Percentiles rank a stretch among this genome's conserved stretches.
phyloP scores from a whole-genome alignment of 306 rosid genomes.

The Quercus suber region DNA sequence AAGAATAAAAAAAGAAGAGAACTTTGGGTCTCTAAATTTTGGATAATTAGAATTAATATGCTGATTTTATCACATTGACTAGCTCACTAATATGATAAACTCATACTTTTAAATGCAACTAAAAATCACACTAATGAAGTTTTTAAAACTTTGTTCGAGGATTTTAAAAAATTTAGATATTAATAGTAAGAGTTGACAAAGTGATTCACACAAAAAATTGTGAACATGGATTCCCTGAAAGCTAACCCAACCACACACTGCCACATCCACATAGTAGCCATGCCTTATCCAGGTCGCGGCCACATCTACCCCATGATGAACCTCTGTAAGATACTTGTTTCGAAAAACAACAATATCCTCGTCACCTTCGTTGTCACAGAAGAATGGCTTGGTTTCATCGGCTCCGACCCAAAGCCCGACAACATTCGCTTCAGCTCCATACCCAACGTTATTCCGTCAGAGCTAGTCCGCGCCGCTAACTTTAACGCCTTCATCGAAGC shows the following conservation, averaged over 20 bases:
- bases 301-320: constrained; percentile 48
- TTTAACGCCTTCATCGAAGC: constrained; percentile 8
- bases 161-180: too few species aligned
- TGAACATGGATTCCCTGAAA: neutral
- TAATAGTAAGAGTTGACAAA: too few species aligned
- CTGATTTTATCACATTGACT: too few species aligned
- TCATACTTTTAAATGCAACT: too few species aligned
- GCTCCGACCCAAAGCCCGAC: constrained; percentile 9
- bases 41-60: too few species aligned
- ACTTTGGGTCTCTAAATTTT: too few species aligned
- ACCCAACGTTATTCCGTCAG: constrained; percentile 33
- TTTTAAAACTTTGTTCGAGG: too few species aligned
- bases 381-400: constrained; percentile 31
- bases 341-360: neutral
- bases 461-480: constrained; percentile 12
- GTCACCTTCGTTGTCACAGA: constrained; percentile 24
- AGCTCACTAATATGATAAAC: too few species aligned
- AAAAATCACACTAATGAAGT: too few species aligned
- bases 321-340: constrained; percentile 23
- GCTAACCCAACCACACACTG: neutral
- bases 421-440: constrained; percentile 33
- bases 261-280: constrained; percentile 32
- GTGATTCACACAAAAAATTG: neutral
- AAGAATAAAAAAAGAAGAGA: too few species aligned
- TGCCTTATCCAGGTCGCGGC: constrained; percentile 46